Percentiles rank a stretch among this genome's conserved stretches.
phyloP scores from a whole-genome alignment of 2,329 filamentous ascomycete genomes.

The Epichloe elymi region DNA sequence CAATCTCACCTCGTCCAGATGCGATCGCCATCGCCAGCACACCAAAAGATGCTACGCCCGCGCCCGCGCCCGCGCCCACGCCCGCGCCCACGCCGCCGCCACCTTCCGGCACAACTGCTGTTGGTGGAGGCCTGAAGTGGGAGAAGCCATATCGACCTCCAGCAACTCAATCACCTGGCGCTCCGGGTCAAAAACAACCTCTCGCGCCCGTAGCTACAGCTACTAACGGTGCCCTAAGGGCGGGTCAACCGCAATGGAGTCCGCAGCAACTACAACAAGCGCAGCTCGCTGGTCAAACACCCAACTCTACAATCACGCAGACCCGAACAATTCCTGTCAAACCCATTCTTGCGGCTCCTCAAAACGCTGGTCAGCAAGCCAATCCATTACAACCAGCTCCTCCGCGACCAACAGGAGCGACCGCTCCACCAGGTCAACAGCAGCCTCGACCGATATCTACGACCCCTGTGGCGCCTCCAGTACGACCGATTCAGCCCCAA shows the following conservation, averaged over 20 bases:
- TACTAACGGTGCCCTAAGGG: not conserved
- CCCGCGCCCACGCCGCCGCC: not conserved
- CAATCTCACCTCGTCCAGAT: conserved; percentile 23
- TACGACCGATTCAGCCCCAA: conserved; percentile 19
- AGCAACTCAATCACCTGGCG: conserved; percentile 8
- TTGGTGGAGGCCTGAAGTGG: conserved; percentile 22
- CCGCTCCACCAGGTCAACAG: conserved; percentile 18
- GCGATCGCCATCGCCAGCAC: conserved; percentile 12
- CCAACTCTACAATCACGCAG: conserved; percentile 5
- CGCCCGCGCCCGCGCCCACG: conserved; percentile 4
- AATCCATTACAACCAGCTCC: conserved; percentile 23
- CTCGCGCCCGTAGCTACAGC: not conserved
- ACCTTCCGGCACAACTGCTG: not conserved
- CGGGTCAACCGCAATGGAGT: conserved; percentile 5
- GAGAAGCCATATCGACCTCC: conserved; percentile 28
- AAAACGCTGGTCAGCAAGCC: conserved; percentile 21
- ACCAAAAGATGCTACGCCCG: conserved; percentile 14
- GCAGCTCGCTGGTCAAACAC: not conserved
- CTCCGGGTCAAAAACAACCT: conserved; percentile 10
- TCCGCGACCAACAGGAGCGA: conserved; percentile 13
- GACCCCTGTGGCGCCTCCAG: conserved; percentile 22
- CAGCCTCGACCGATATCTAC: conserved; percentile 17
- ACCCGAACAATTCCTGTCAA: conserved; percentile 14
- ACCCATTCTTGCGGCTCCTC: conserved; percentile 21
- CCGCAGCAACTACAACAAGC: conserved; percentile 8